Evolutionary conservation across 164 flowering plant genomes (phyloP).

Genomic region (Macadamia integrifolia): DNA sequence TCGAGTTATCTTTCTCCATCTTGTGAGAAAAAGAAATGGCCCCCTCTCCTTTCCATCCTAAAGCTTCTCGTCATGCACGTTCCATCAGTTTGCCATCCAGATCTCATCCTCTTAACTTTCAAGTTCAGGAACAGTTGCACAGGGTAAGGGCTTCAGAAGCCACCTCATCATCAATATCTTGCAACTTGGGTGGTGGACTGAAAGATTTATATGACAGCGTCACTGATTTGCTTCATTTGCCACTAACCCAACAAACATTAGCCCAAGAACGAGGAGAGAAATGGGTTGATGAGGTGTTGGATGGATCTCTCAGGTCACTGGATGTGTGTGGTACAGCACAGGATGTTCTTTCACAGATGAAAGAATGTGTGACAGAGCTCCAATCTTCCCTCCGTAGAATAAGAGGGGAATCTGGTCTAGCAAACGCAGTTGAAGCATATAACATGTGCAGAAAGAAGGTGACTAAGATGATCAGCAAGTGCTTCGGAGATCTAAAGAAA

Average conservation of each 20-base stretch:
- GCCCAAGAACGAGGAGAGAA: slow-evolving; percentile 23
- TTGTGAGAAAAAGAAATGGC: slow-evolving; percentile 12
- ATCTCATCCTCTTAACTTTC: slow-evolving; percentile 15
- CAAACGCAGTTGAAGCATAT: slow-evolving; percentile 17
- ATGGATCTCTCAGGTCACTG: slow-evolving; percentile 37
- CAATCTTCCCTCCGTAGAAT: slow-evolving; percentile 27
- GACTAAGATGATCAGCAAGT: slow-evolving; percentile 37
- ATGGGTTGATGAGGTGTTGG: slow-evolving; percentile 33
- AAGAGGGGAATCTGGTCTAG: slow-evolving; percentile 7
- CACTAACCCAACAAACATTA: slow-evolving; percentile 23
- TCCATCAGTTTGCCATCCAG: slow-evolving; percentile 27
- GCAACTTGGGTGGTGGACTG: slow-evolving; percentile 25
- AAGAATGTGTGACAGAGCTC: slow-evolving; percentile 35
- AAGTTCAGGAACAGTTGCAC: slow-evolving; percentile 11
- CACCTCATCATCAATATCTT: neutral
- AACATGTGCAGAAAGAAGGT: slow-evolving; percentile 29
- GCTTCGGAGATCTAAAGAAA: slow-evolving; percentile 30
- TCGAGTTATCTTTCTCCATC: neutral
- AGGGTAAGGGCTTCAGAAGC: slow-evolving; percentile 16
- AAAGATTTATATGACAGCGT: slow-evolving; percentile 36
- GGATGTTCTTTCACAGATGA: slow-evolving; percentile 35
- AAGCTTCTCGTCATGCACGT: slow-evolving; percentile 16
- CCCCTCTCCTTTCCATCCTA: neutral
- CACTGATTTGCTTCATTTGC: slow-evolving; percentile 39
- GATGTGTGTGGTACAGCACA: slow-evolving; percentile 38